Base-by-base conservation (phyloP, 768 basidiomycete genomes). In the Sarcomyxa edulis region DNA sequence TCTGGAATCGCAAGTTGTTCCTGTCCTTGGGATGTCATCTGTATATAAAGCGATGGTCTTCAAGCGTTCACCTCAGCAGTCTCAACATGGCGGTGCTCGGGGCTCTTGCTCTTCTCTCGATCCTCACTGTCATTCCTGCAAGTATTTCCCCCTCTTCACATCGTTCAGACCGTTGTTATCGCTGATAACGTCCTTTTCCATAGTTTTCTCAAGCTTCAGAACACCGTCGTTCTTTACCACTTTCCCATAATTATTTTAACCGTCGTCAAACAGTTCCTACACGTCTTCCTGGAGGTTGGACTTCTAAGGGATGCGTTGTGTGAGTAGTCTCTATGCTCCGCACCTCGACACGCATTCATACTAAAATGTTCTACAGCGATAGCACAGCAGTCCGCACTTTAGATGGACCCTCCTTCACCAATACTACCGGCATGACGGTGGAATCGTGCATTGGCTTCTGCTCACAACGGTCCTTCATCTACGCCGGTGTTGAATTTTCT, bases 401-500 rank as follows among this genome's bases (percentile, higher is more conserved):
- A 29, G 58, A 61, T 5, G 73, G 66, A 10, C 60, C 71, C 1
- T 56, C 64, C 3, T 76, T 61, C 43, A 58, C 66, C 10, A 66
- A 68, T 48, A 56, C 69, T 11, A 62, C 56, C 5, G 60, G 58
- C 16, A 86, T 88, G 80, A 87, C 85, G 3, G 66, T 78, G 20
- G 68, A 71, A 45, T 51, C 53, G 1, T 76, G 74, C 48, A 68
- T 74, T 44, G 49, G 45, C 14, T 76, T 70, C 49, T 76, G 74
- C 52, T 59, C 66, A 23, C 35, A 59, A n/a, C 56, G 65, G 39
- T 47, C 56, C 7, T 84, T 66, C 52, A 58, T 80, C 42, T 85
- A 74, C 47, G 83, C 85, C 12, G 87, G 87, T 10, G 68, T 78
- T 12, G 85, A 88, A 58, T 87, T 69, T 19, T 52, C 52, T 38